These are phyloP conservation scores for Cryptosporidium tyzzeri DNA, from an alignment of 169 alveolate genomes.

Conservation along the genomic window DNA sequence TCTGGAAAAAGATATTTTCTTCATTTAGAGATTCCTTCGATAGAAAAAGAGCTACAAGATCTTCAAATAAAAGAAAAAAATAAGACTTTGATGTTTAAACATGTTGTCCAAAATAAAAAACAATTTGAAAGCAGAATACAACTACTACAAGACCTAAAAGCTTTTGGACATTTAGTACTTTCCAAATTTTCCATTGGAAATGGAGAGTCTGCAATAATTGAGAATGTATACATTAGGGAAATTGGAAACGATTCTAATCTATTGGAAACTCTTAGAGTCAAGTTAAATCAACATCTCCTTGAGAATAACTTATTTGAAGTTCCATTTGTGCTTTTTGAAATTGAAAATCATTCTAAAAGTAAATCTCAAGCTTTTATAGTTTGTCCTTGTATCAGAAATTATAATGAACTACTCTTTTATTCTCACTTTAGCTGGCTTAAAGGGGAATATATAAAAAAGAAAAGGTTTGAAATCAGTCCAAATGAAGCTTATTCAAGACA, in stretches of 20 bases:
- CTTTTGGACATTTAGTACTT: constrained; percentile 36
- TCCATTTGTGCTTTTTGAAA: constrained; percentile 36
- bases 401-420: constrained; percentile 42
- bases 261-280: constrained; percentile 1
- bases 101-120: neutral
- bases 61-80: neutral
- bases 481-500: neutral
- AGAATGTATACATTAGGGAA: constrained; percentile 23
- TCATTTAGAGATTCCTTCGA: constrained; percentile 27
- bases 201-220: constrained; percentile 2
- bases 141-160: constrained; percentile 5
- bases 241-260: constrained; percentile 8
- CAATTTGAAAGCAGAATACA: constrained; percentile 20
- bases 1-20: constrained; percentile 26
- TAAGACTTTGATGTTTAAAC: constrained; percentile 24
- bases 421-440: constrained; percentile 21
- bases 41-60: neutral
- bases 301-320: constrained; percentile 30
- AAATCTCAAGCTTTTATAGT: constrained; percentile 1
- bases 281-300: neutral
- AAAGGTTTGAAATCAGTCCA: constrained; percentile 10
- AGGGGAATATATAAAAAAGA: neutral
- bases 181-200: neutral
- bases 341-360: neutral
- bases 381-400: constrained; percentile 42